Percentiles rank a stretch among this genome's conserved stretches.
Conservation (phyloP, 2,329 filamentous ascomycete genomes). For the Aspergillus cejpii region DNA sequence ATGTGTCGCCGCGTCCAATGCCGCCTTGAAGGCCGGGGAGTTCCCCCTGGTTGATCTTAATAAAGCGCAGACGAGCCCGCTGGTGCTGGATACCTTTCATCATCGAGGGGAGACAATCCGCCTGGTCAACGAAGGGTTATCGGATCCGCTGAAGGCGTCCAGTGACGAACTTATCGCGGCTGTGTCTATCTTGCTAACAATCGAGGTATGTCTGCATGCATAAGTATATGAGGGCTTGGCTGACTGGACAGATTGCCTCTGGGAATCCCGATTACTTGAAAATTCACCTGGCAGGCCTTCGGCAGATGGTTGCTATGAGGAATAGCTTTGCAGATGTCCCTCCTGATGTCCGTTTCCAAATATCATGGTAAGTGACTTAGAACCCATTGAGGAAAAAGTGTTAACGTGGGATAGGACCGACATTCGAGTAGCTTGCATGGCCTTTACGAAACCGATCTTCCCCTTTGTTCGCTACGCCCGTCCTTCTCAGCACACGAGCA, state of each 20-base stretch:
- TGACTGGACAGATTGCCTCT: slow-evolving; percentile 31
- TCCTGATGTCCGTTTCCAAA: slow-evolving; percentile 35
- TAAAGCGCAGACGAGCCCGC: slow-evolving; percentile 24
- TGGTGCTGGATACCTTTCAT: slow-evolving; percentile 35
- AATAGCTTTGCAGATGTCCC: slow-evolving; percentile 35
- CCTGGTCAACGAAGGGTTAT: slow-evolving; percentile 35
- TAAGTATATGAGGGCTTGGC: not conserved
- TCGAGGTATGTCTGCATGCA: slow-evolving; percentile 27
- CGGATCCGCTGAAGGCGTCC: slow-evolving; percentile 33
- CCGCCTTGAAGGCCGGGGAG: slow-evolving; percentile 29
- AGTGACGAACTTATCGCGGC: slow-evolving; percentile 38
- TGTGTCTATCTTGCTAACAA: slow-evolving; percentile 35
- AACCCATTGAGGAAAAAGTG: not conserved
- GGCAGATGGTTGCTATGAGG: slow-evolving; percentile 36
- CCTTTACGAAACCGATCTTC: slow-evolving; percentile 35
- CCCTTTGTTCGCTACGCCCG: slow-evolving; percentile 32
- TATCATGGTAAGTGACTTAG: slow-evolving; percentile 30
- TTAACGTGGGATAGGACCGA: slow-evolving; percentile 29
- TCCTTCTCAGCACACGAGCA: slow-evolving; percentile 26
- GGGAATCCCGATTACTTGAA: slow-evolving; percentile 37
- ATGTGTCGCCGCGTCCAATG: slow-evolving; percentile 34
- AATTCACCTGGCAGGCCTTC: slow-evolving; percentile 35
- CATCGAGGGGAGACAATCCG: slow-evolving; percentile 37
- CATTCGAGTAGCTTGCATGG: slow-evolving; percentile 37
- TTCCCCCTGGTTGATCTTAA: slow-evolving; percentile 31